Conservation (phyloP, 2,329 filamentous ascomycete genomes). For the Fusarium veterinarium region DNA sequence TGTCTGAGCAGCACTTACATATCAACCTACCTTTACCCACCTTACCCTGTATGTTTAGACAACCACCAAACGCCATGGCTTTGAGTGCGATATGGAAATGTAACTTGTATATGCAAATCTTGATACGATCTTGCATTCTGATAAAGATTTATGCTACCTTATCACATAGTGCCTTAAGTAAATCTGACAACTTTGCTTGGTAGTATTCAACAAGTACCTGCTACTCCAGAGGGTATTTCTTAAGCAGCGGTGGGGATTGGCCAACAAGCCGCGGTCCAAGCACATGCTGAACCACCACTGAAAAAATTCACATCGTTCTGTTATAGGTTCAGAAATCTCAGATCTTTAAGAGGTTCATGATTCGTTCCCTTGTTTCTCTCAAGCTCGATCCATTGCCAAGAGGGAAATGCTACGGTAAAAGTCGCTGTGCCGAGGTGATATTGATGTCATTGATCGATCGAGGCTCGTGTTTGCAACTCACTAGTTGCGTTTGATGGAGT, state of each 20-base stretch:
- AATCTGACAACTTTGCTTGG: background rate
- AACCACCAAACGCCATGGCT: background rate
- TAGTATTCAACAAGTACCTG: constrained; percentile 12
- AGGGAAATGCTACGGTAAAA: background rate
- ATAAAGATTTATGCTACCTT: background rate
- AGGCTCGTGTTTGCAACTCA: constrained; percentile 1
- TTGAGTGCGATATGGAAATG: background rate
- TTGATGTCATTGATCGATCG: constrained; percentile 31
- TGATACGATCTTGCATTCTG: background rate
- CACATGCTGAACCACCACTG: constrained; percentile 4
- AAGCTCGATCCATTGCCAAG: background rate
- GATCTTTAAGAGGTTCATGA: background rate
- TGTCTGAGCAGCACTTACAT: background rate
- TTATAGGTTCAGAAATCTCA: background rate
- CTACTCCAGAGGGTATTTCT: background rate
- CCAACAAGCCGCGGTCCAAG: constrained; percentile 13
- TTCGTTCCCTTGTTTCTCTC: background rate
- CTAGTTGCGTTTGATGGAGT: background rate
- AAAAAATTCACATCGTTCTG: background rate
- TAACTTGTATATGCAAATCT: background rate
- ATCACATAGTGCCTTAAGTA: background rate
- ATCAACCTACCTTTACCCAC: background rate
- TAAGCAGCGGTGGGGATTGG: constrained; percentile 21
- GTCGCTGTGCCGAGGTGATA: constrained; percentile 7
- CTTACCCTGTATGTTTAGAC: background rate